Evolutionary conservation across 1,284 basidiomycete species (phyloP), one percentile per base, ranked within the genome.

Genomic region (Leccinum fuscescens): DNA sequence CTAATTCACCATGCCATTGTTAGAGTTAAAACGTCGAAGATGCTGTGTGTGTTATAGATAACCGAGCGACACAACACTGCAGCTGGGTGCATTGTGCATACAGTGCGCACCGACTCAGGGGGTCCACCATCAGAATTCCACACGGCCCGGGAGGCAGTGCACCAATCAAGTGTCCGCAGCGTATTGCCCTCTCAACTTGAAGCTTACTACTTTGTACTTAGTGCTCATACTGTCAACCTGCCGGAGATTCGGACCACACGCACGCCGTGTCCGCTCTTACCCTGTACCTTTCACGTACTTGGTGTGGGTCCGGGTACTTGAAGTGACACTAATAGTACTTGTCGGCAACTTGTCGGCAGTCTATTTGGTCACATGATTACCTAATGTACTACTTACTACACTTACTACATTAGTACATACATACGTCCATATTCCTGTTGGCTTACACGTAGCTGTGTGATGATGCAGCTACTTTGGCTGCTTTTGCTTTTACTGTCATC

Each of bases 381-480:
- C 11, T n/a, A 5, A 42, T n/a, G 17, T 17, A n/a, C n/a, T n/a
- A n/a, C n/a, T n/a, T n/a, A n/a, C n/a, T n/a, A n/a, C n/a, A 17
- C 9, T 35, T 35, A 24, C 33, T 3, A 35, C 33, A 35, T 35
- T 35, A 14, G 33, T 33, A 33, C 33, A 33, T 20, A 20, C 20
- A 20, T n/a, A 42, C 42, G 6, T 33, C 55, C 61, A 54, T 27
- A 12, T 51, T 63, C 35, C n/a, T 4, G 56, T 3, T 44, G 42
- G 42, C 33, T 35, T 35, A 35, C 33, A 35, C 33, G 33, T 52
- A 46, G 20, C 24, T 35, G 33, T 35, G 33, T 35, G 1, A 55
- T 44, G 61, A 60, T 72, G 63, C 72, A 57, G 63, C 48, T 71
- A 14, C 55, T 63, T 35, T 75, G 71, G 74, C 63, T 75, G 66